These are phyloP conservation scores for Whalleya microplaca DNA, from an alignment of 2,329 filamentous ascomycete species.

Conservation along the genomic window DNA sequence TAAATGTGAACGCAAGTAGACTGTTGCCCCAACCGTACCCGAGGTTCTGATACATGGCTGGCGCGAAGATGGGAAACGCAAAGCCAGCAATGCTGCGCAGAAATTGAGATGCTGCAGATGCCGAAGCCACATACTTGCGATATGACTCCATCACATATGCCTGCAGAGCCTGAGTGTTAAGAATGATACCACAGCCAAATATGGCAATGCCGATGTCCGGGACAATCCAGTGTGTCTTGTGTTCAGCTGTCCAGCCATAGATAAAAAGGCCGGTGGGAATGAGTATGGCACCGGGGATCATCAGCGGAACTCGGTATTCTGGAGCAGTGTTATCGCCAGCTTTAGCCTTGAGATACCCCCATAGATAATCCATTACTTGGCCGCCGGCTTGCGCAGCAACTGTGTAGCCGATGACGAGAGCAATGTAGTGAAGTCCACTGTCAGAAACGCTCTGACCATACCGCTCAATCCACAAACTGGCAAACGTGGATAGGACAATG, in stretches of 20 bases:
- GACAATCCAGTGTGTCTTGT: constrained; percentile 55
- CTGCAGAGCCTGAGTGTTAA: constrained; percentile 55
- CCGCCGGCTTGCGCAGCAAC: constrained; percentile 49
- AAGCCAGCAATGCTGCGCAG: constrained; percentile 17
- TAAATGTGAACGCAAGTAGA: constrained; percentile 14
- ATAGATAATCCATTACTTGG: constrained; percentile 17
- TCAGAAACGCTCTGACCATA: constrained; percentile 52
- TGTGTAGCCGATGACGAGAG: constrained; percentile 53
- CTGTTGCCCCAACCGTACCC: constrained; percentile 19
- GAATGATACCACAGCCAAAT: constrained; percentile 54
- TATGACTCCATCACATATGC: constrained; percentile 57
- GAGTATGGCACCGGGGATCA: constrained; percentile 55
- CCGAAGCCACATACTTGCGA: constrained; percentile 27
- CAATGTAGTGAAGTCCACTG: constrained; percentile 57
- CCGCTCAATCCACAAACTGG: constrained; percentile 49
- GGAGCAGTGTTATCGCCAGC: constrained; percentile 36
- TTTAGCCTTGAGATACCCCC: constrained; percentile 27
- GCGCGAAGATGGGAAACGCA: constrained; percentile 20
- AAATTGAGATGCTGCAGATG: constrained; percentile 12
- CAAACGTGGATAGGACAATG: constrained; percentile 58
- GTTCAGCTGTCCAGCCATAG: constrained; percentile 60
- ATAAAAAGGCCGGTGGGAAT: constrained; percentile 55
- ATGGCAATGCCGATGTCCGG: constrained; percentile 57
- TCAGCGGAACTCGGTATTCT: constrained; percentile 53
- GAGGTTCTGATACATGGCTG: constrained; percentile 15